Percentiles rank a stretch among this genome's conserved stretches.
These are phyloP conservation scores for Stylosanthes scabra DNA, from an alignment of 331 rosid species.

Conservation along the genomic window DNA sequence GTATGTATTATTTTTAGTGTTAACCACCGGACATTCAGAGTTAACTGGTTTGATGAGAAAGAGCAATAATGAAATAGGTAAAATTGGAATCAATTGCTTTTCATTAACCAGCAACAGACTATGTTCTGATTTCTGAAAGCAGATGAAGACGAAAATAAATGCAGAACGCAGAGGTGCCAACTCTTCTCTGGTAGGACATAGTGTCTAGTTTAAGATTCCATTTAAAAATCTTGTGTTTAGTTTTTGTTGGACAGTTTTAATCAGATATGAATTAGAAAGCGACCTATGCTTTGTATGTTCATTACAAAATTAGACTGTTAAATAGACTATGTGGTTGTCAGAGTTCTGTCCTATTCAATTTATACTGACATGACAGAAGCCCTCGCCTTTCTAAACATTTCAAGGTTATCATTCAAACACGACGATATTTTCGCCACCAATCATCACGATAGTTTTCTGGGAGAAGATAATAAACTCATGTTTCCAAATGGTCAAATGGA, in stretches of 20 bases:
- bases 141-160: slow-evolving; percentile 3
- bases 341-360: slow-evolving; percentile 33
- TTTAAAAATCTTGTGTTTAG: slow-evolving; percentile 17
- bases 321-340: slow-evolving; percentile 35
- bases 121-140: background rate
- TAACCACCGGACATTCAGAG: background rate
- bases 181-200: slow-evolving; percentile 34
- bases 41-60: background rate
- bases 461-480: background rate
- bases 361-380: slow-evolving; percentile 30
- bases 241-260: slow-evolving; percentile 21
- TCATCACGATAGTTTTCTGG: no score
- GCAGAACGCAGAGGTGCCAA: background rate
- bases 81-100: background rate
- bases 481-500: background rate
- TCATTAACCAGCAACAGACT: background rate
- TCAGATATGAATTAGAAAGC: slow-evolving; percentile 33
- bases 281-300: slow-evolving; percentile 37
- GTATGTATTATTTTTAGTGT: background rate
- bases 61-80: background rate
- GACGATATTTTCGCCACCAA: background rate
- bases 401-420: slow-evolving; percentile 3
- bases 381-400: slow-evolving; percentile 22
- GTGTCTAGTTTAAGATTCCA: slow-evolving; percentile 29
- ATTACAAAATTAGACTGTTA: slow-evolving; percentile 28